A percentile compares a stretch with the other conserved stretches of the same genome.
Evolutionary conservation across 495 filamentous ascomycete genomes (phyloP).

Genomic region (Elasticomyces elasticus): DNA sequence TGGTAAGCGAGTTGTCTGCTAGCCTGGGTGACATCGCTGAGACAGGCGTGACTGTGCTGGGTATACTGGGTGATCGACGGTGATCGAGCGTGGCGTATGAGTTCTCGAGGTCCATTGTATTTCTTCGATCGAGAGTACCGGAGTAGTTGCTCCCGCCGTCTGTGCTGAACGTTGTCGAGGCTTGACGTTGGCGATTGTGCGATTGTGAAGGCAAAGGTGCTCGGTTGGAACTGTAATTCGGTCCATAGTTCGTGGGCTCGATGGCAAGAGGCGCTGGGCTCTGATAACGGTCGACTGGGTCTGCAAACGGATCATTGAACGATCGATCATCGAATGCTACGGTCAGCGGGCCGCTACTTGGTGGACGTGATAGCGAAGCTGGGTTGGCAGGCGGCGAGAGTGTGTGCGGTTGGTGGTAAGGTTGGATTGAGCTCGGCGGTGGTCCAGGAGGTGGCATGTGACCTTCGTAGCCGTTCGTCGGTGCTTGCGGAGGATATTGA

Average conservation of each 20-base stretch:
- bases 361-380: neutral
- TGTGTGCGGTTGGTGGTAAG: conserved; percentile 17
- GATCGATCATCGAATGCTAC: no score
- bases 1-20: neutral
- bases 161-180: conserved; percentile 8
- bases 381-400: conserved; percentile 10
- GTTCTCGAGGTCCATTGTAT: conserved; percentile 8
- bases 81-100: neutral
- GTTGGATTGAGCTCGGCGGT: neutral
- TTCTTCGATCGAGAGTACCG: neutral
- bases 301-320: conserved; percentile 29
- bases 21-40: neutral
- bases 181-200: conserved; percentile 3
- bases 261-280: conserved; percentile 10
- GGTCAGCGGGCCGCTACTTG: neutral
- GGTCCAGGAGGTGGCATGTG: conserved; percentile 4
- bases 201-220: neutral
- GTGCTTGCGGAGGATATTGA: neutral
- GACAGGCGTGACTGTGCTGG: conserved; percentile 1
- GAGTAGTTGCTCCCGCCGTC: neutral
- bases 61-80: neutral
- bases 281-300: conserved; percentile 23
- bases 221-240: neutral
- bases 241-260: conserved; percentile 1
- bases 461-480: neutral